Conservation (phyloP, 106 monocot genomes). For the Apostasia shenzhenica region DNA sequence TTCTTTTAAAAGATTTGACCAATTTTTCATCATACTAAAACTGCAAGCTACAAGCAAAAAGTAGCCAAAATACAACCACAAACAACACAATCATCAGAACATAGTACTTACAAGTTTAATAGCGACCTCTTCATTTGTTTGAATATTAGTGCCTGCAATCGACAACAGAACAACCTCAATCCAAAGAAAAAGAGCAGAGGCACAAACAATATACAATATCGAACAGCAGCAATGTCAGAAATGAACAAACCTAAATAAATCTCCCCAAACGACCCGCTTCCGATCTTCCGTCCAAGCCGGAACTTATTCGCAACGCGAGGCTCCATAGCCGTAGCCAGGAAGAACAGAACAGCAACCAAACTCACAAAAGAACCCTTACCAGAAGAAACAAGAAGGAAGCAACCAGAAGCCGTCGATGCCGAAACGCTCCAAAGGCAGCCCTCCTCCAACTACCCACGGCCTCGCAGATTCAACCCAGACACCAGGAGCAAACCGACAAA, state of each 20-base stretch:
- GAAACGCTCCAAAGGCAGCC: no score
- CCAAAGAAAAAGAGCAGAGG: background rate
- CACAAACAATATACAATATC: background rate
- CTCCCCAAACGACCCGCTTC: conserved; percentile 78
- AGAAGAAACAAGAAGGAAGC: background rate
- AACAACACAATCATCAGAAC: background rate
- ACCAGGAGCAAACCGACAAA: no score
- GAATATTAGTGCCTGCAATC: conserved; percentile 53
- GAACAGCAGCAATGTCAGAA: background rate
- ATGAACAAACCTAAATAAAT: conserved; percentile 51
- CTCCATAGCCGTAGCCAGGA: conserved; percentile 28
- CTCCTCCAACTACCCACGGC: no score
- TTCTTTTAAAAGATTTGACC: no score
- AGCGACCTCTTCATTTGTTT: conserved; percentile 75
- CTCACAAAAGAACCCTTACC: background rate
- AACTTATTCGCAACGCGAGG: conserved; percentile 61
- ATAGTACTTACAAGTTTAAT: conserved; percentile 59
- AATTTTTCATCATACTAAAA: no score
- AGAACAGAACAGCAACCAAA: background rate
- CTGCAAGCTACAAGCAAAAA: no score
- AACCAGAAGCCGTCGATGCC: background rate
- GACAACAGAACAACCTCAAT: background rate
- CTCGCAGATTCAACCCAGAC: no score
- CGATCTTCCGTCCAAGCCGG: conserved; percentile 63
- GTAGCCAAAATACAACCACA: background rate